Base-by-base conservation (phyloP, 208 protist species). In the Leptomonas pyrrhocoris region DNA sequence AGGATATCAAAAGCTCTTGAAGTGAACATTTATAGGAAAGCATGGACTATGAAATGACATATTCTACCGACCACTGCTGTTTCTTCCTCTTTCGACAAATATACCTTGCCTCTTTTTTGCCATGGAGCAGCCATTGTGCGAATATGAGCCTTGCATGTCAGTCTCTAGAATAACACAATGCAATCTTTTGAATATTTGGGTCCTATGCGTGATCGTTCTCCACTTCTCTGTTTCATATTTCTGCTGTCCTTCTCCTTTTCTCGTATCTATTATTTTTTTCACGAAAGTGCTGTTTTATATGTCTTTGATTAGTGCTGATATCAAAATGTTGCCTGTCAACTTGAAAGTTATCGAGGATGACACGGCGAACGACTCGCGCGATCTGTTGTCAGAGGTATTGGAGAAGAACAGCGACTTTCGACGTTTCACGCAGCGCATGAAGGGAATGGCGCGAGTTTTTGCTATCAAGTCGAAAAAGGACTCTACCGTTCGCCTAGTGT, bases 351-450 rank as follows among this genome's bases (percentile, higher is more conserved):
- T 65, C 38, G 34, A 67, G 18, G 27, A 6, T 25, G 43, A 56
- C 28, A 31, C 9, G 5, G 18, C n/a, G 12, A 38, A 21, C 3
- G 63, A 59, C 19, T 49, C 63, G 31, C 63, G 48, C 27, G 28
- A 48, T 55, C 27, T 80, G 21, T 58, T 73, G 1, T 63, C 54
- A 12, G 64, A 74, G 36, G 46, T 74, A 36, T 16, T 80, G 12
- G 57, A 57, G 19, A 50, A 73, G 16, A 84, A 81, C 57, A 38
- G 27, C 16, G 74, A 81, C 28, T 84, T 84, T 51, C 38, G 60
- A 5, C 63, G 64, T 4, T 84, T 84, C 27, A 55, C 55, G 6
- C 65, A 66, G 12, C 73, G 79, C 2, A 84, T 84, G 79, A 54
- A 23, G 13, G 51, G 48, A 27, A 68, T 78, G 43, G 60, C 51